Percentiles rank a stretch among this genome's conserved stretches.
phyloP scores from a whole-genome alignment of 2,329 filamentous ascomycete species.

The Fusarium burgessii region DNA sequence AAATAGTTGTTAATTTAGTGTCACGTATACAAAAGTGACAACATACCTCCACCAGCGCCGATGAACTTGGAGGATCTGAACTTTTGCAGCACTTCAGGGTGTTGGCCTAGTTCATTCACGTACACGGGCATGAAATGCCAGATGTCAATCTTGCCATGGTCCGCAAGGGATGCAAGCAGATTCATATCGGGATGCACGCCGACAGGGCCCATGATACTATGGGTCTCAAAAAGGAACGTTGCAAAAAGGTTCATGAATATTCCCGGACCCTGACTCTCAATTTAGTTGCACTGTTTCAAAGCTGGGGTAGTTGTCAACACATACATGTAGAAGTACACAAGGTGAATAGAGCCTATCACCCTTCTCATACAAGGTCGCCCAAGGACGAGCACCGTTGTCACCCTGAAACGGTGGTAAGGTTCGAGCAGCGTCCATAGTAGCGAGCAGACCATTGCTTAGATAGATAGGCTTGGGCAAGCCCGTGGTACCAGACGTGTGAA shows the following conservation, averaged over 20 bases:
- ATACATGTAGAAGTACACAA: not conserved
- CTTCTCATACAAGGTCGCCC: not conserved
- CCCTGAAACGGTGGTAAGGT: not conserved
- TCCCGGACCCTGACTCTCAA: not conserved
- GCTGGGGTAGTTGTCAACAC: rapidly evolving
- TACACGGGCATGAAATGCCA: not conserved
- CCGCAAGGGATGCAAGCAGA: not conserved
- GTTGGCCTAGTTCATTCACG: not conserved
- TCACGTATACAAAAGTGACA: rapidly evolving
- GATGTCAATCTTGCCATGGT: not conserved
- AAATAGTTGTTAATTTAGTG: not conserved
- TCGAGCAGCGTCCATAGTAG: not conserved
- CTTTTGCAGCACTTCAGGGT: not conserved
- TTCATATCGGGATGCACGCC: not conserved
- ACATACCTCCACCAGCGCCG: not conserved
- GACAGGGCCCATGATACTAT: not conserved
- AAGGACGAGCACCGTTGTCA: not conserved
- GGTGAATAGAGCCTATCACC: not conserved
- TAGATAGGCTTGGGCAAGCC: not conserved
- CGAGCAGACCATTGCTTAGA: not conserved
- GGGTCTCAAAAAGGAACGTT: not conserved
- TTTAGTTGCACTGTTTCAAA: not conserved
- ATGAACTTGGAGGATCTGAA: not conserved
- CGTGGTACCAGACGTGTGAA: not conserved
- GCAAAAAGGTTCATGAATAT: not conserved